Conservation (phyloP, 2,329 filamentous ascomycete genomes). For the Diaporthe vexans region DNA sequence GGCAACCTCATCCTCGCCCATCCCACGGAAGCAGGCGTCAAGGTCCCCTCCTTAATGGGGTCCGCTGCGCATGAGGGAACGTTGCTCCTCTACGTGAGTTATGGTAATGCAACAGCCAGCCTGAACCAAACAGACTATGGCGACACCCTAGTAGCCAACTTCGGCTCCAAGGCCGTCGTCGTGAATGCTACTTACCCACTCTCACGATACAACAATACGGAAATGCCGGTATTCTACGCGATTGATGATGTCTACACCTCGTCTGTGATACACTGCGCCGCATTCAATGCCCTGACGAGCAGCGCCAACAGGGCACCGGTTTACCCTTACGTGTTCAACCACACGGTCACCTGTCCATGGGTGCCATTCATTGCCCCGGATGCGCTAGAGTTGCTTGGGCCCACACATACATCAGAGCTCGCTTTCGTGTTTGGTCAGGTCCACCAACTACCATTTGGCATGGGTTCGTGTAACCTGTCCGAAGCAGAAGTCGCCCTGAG, state of each 20-base stretch:
- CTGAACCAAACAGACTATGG: conserved; percentile 46
- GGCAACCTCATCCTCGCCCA: conserved; percentile 45
- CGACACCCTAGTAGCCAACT: conserved; percentile 43
- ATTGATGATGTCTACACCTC: conserved; percentile 2
- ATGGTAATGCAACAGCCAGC: conserved; percentile 35
- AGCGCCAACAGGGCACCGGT: conserved; percentile 5
- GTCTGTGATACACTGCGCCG: background rate
- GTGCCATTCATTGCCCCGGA: background rate
- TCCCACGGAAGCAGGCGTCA: conserved; percentile 45
- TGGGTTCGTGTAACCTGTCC: background rate
- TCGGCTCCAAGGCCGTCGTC: background rate
- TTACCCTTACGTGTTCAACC: conserved; percentile 3
- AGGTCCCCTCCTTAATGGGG: conserved; percentile 49
- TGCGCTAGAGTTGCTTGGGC: conserved; percentile 43
- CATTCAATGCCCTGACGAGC: conserved; percentile 4
- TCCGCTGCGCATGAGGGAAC: conserved; percentile 45
- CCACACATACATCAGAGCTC: conserved; percentile 48
- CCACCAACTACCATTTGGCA: conserved; percentile 39
- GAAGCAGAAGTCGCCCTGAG: background rate
- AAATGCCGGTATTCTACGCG: background rate
- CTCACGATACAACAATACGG: background rate
- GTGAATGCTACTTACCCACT: background rate
- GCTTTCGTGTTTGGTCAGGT: conserved; percentile 49
- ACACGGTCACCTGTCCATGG: conserved; percentile 6
- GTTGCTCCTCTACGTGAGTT: conserved; percentile 45